A percentile compares a stretch with the other conserved stretches of the same genome.
These are phyloP conservation scores for Ogataea paradorogensis DNA, from an alignment of 805 yeast genomes.

Conservation along the genomic window DNA sequence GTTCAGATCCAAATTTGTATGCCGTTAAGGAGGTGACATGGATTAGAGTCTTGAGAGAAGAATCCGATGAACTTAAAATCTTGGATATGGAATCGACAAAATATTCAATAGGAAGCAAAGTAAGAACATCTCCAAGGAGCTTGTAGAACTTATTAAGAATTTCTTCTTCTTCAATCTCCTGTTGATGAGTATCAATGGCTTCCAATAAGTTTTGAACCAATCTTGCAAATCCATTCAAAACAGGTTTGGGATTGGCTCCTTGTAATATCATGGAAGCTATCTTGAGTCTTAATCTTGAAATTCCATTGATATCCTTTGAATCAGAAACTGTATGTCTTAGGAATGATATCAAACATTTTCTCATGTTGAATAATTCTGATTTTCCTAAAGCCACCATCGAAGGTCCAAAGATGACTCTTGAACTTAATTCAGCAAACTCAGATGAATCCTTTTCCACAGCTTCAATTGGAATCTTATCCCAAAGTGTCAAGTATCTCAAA, in stretches of 20 bases:
- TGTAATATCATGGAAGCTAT: slow-evolving; percentile 35
- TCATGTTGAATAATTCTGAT: slow-evolving; percentile 47
- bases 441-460: slow-evolving; percentile 38
- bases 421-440: slow-evolving; percentile 37
- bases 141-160: slow-evolving; percentile 46
- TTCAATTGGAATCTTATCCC: slow-evolving; percentile 45
- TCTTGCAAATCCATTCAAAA: slow-evolving; percentile 27
- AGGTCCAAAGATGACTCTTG: slow-evolving; percentile 63
- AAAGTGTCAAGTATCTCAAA: slow-evolving; percentile 47
- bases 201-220: slow-evolving; percentile 36
- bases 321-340: slow-evolving; percentile 50
- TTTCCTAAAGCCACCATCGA: slow-evolving; percentile 49
- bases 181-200: slow-evolving; percentile 36
- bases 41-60: slow-evolving; percentile 50
- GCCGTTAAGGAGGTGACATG: slow-evolving; percentile 63
- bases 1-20: slow-evolving; percentile 67
- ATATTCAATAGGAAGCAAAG: slow-evolving; percentile 69
- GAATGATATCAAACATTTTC: slow-evolving; percentile 53
- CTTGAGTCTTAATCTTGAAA: slow-evolving; percentile 43
- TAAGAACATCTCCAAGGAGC: slow-evolving; percentile 60
- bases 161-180: slow-evolving; percentile 30
- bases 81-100: slow-evolving; percentile 61
- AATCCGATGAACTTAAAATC: slow-evolving; percentile 35
- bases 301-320: slow-evolving; percentile 36
- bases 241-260: slow-evolving; percentile 21